phyloP scores from a whole-genome alignment of 2,329 filamentous ascomycete genomes.

The Leptoxyphium fumago region DNA sequence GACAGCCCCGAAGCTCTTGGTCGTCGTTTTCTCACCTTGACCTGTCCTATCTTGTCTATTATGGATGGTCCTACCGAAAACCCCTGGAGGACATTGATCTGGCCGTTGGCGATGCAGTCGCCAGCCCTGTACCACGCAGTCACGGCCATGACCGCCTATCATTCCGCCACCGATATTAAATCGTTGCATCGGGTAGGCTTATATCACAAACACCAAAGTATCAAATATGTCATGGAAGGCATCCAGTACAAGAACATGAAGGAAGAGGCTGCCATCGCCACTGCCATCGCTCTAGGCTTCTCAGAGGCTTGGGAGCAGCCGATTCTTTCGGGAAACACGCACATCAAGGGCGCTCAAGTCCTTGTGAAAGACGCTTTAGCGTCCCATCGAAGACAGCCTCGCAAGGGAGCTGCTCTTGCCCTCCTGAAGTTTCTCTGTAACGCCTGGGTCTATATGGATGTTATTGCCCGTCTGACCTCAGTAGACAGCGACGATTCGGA shows the following conservation, averaged over 20 bases:
- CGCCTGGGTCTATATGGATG: slow-evolving; percentile 60
- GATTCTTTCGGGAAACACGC: slow-evolving; percentile 52
- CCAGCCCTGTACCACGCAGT: slow-evolving; percentile 55
- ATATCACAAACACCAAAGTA: slow-evolving; percentile 53
- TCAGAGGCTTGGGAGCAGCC: slow-evolving; percentile 58
- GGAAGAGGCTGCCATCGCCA: slow-evolving; percentile 51
- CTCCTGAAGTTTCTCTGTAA: slow-evolving; percentile 54
- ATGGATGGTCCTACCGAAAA: slow-evolving; percentile 57
- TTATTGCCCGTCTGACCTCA: slow-evolving; percentile 53
- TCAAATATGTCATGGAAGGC: slow-evolving; percentile 42
- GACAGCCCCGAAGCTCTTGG: slow-evolving; percentile 45
- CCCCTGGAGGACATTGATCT: slow-evolving; percentile 56
- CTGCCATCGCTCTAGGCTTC: slow-evolving; percentile 54
- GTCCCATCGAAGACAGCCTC: slow-evolving; percentile 27
- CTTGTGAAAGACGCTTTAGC: slow-evolving; percentile 46
- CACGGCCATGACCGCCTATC: slow-evolving; percentile 54
- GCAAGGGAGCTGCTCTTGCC: slow-evolving; percentile 32
- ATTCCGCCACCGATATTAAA: slow-evolving; percentile 44
- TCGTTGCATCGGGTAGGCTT: slow-evolving; percentile 47
- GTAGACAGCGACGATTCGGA: slow-evolving; percentile 42
- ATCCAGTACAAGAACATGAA: slow-evolving; percentile 44
- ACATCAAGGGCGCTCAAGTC: slow-evolving; percentile 52
- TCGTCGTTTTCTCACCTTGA: slow-evolving; percentile 48
- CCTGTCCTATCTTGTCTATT: slow-evolving; percentile 55
- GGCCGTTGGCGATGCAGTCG: slow-evolving; percentile 49